Percentiles rank a stretch among this genome's conserved stretches.
Evolutionary conservation across 2,329 filamentous ascomycete species (phyloP).

Genomic region (Fonsecaea erecta): DNA sequence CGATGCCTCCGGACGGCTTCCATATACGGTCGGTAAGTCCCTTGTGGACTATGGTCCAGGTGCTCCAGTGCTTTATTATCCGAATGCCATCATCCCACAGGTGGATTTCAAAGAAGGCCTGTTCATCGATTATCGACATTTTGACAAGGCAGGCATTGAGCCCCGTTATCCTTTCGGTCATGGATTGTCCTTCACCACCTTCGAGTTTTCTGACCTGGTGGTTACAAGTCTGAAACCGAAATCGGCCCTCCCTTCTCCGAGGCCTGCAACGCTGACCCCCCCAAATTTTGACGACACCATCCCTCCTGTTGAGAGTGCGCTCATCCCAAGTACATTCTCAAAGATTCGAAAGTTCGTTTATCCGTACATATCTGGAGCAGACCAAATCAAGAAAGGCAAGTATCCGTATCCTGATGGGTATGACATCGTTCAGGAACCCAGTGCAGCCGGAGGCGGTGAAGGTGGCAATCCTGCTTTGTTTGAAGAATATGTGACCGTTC

Average conservation of each 20-base stretch:
- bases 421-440: slow-evolving; percentile 55
- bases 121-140: slow-evolving; percentile 87
- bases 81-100: slow-evolving; percentile 73
- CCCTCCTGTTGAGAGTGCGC: slow-evolving; percentile 59
- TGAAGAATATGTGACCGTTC: slow-evolving; percentile 53
- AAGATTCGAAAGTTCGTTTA: slow-evolving; percentile 73
- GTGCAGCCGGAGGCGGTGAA: slow-evolving; percentile 70
- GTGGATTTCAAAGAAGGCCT: slow-evolving; percentile 83
- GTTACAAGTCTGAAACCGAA: slow-evolving; percentile 57
- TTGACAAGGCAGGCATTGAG: slow-evolving; percentile 74
- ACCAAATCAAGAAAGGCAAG: slow-evolving; percentile 51
- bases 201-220: slow-evolving; percentile 63
- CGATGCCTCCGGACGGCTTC: slow-evolving; percentile 80
- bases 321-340: slow-evolving; percentile 67
- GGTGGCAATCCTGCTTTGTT: slow-evolving; percentile 71
- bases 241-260: slow-evolving; percentile 51
- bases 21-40: slow-evolving; percentile 81
- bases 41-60: slow-evolving; percentile 76
- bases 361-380: slow-evolving; percentile 65
- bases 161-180: slow-evolving; percentile 87
- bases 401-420: slow-evolving; percentile 64
- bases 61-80: slow-evolving; percentile 70
- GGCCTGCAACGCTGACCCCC: slow-evolving; percentile 50
- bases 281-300: slow-evolving; percentile 62
- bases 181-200: slow-evolving; percentile 80